These are phyloP conservation scores for Penicillium sp. DNA, from an alignment of 2,329 filamentous ascomycete species.

Conservation along the genomic window DNA sequence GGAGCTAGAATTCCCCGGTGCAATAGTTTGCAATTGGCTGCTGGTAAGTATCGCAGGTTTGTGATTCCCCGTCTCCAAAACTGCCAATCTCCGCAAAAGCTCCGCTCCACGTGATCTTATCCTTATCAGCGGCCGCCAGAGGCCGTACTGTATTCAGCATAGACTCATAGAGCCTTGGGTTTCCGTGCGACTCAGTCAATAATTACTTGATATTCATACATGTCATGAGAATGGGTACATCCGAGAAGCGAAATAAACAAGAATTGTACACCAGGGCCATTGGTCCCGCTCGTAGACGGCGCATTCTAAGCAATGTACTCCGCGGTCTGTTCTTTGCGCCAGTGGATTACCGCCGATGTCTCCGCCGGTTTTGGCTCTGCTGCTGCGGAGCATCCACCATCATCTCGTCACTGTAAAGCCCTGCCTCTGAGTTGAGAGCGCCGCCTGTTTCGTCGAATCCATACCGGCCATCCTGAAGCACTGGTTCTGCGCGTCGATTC, in stretches of 20 bases:
- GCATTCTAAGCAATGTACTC: neutral
- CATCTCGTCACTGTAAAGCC: conserved; percentile 50
- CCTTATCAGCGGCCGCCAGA: conserved; percentile 18
- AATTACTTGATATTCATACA: conserved; percentile 29
- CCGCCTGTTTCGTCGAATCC: conserved; percentile 41
- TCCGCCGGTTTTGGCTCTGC: conserved; percentile 30
- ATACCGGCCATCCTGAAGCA: conserved; percentile 43
- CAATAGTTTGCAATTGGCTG: neutral
- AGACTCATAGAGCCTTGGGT: too few species aligned
- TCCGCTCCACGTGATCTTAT: conserved; percentile 36
- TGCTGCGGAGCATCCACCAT: conserved; percentile 45
- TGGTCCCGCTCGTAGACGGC: neutral
- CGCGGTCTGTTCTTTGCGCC: neutral
- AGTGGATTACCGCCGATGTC: conserved; percentile 26
- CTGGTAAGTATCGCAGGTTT: neutral
- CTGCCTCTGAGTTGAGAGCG: conserved; percentile 26
- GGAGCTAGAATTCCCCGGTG: too few species aligned
- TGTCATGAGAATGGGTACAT: conserved; percentile 26
- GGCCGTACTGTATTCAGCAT: too few species aligned
- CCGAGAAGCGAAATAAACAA: neutral
- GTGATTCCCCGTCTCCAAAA: conserved; percentile 22
- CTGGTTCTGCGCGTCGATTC: conserved; percentile 36
- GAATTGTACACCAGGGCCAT: conserved; percentile 8
- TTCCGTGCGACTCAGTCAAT: neutral
- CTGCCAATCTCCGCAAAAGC: conserved; percentile 35